These are phyloP conservation scores for Lentinus tigrinus DNA, from an alignment of 768 basidiomycete species.

Conservation along the genomic window DNA sequence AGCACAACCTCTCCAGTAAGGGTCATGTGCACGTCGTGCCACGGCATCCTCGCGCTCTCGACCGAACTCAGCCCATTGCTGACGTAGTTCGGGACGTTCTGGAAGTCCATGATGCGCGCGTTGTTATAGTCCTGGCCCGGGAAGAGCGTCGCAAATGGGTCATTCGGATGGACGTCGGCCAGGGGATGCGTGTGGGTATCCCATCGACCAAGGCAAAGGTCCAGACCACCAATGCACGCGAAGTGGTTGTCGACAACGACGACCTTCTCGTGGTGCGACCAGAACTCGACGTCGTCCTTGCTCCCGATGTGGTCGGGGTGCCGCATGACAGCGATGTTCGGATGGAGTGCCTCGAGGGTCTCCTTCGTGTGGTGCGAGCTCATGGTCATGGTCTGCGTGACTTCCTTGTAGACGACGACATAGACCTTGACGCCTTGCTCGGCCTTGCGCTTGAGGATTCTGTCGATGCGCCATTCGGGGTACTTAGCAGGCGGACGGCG, in stretches of 20 bases:
- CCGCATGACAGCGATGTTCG: slow-evolving; percentile 85
- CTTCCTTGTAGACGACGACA: slow-evolving; percentile 94
- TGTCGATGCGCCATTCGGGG: slow-evolving; percentile 88
- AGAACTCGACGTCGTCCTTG: slow-evolving; percentile 81
- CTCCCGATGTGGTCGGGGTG: slow-evolving; percentile 89
- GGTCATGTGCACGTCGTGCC: slow-evolving; percentile 97
- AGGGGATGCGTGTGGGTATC: slow-evolving; percentile 89
- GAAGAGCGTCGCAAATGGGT: slow-evolving; percentile 80
- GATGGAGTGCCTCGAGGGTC: slow-evolving; percentile 77
- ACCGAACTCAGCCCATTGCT: slow-evolving; percentile 66
- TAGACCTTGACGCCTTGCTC: slow-evolving; percentile 90
- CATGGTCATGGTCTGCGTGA: slow-evolving; percentile 91
- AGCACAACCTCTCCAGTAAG: slow-evolving; percentile 78
- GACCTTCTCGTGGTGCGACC: slow-evolving; percentile 93
- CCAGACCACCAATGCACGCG: slow-evolving; percentile 90
- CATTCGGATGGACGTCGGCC: slow-evolving; percentile 88
- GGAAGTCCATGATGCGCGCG: slow-evolving; percentile 81
- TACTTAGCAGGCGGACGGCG: slow-evolving; percentile 86
- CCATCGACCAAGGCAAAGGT: slow-evolving; percentile 97
- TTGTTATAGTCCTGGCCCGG: slow-evolving; percentile 96
- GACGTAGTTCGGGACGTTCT: slow-evolving; percentile 74
- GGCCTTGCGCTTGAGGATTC: slow-evolving; percentile 83
- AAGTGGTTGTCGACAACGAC: slow-evolving; percentile 85
- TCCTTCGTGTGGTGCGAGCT: slow-evolving; percentile 84
- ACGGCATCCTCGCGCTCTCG: slow-evolving; percentile 82